Percentiles rank a stretch among this genome's conserved stretches.
Evolutionary conservation across 129 eudicot species (phyloP).

Genomic region (Centrapalus pauciflorus): DNA sequence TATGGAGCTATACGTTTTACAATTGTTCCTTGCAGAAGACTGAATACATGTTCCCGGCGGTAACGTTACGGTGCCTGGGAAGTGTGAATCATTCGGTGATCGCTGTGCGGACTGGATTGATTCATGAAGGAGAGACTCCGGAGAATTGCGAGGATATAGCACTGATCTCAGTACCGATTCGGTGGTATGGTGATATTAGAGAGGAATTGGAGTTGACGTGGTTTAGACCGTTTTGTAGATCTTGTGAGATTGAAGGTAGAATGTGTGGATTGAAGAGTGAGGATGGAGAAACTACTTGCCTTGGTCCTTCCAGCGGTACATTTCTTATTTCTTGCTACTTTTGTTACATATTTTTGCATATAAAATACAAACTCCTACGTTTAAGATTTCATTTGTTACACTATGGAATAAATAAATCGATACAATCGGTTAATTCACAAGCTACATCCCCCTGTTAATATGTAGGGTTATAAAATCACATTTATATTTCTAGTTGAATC

Average conservation of each 20-base stretch:
- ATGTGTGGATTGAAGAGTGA: slow-evolving; percentile 38
- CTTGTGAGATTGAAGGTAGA: slow-evolving; percentile 40
- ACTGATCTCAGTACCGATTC: slow-evolving; percentile 23
- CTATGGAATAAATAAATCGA: too few relatives aligned
- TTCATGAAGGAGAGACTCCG: slow-evolving; percentile 14
- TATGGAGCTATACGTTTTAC: slow-evolving; percentile 25
- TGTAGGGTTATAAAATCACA: too few relatives aligned
- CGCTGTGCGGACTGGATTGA: slow-evolving; percentile 15
- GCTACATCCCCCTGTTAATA: too few relatives aligned
- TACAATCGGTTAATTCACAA: not conserved
- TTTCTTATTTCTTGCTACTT: not conserved
- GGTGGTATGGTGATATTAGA: slow-evolving; percentile 9
- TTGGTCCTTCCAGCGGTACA: not conserved
- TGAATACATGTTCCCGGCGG: slow-evolving; percentile 6
- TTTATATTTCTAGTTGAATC: too few relatives aligned
- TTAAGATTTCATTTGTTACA: not conserved
- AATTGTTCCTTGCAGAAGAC: slow-evolving; percentile 38
- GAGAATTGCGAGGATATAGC: slow-evolving; percentile 27
- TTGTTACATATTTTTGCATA: not conserved
- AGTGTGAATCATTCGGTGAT: slow-evolving; percentile 30
- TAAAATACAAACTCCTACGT: not conserved
- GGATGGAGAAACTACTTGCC: slow-evolving; percentile 19
- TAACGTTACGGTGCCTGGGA: slow-evolving; percentile 30
- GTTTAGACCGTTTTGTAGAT: slow-evolving; percentile 42
- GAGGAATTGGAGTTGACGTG: slow-evolving; percentile 45